Conservation (phyloP, 345 rosid genomes). For the Ceriops zippeliana region DNA sequence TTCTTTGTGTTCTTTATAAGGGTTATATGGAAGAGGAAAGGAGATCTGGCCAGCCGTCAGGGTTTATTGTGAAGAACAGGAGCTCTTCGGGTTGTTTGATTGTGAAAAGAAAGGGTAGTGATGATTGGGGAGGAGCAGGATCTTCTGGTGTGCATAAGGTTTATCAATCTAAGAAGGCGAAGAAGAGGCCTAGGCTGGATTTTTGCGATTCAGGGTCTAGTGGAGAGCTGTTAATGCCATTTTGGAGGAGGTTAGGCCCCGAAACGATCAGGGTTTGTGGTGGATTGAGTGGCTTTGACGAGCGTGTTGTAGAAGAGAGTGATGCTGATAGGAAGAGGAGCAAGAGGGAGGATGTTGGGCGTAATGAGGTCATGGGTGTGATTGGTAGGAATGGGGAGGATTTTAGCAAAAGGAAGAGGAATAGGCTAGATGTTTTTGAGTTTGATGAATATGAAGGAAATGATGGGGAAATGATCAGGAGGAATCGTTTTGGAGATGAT, state of each 20-base stretch:
- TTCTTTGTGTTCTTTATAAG: slow-evolving; percentile 21
- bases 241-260: slow-evolving; percentile 41
- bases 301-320: slow-evolving; percentile 30
- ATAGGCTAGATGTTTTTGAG: slow-evolving; percentile 69
- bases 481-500: slow-evolving; percentile 34
- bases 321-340: slow-evolving; percentile 48
- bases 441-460: slow-evolving; percentile 79
- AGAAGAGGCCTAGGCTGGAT: slow-evolving; percentile 59
- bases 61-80: slow-evolving; percentile 57
- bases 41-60: slow-evolving; percentile 65
- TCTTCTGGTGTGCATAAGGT: slow-evolving; percentile 40
- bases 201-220: slow-evolving; percentile 75
- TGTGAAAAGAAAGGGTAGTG: slow-evolving; percentile 62
- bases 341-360: slow-evolving; percentile 32
- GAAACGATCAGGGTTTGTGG: slow-evolving; percentile 44
- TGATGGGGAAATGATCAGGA: slow-evolving; percentile 45
- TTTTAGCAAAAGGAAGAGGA: slow-evolving; percentile 48
- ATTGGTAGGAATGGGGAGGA: slow-evolving; percentile 39
- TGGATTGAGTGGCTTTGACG: slow-evolving; percentile 38
- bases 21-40: slow-evolving; percentile 61
- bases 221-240: slow-evolving; percentile 55
- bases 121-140: slow-evolving; percentile 42
- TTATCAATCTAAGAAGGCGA: slow-evolving; percentile 43
- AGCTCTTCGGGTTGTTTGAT: slow-evolving; percentile 85
- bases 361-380: slow-evolving; percentile 32